Percentiles rank a stretch among this genome's conserved stretches.
Conservation (phyloP, 805 yeast species). For the Candida glaebosa region DNA sequence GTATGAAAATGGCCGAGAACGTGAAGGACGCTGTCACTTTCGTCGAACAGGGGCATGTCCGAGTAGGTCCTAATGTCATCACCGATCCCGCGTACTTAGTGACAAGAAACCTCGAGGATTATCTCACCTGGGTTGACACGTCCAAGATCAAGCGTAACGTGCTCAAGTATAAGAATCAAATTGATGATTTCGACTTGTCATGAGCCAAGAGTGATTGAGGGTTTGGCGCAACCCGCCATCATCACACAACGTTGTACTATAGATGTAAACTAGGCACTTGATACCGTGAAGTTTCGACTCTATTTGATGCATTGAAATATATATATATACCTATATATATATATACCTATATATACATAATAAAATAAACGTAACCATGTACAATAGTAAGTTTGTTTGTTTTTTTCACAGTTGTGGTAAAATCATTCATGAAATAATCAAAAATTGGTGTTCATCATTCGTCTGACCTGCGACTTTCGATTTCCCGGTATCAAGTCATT, state of each 20-base stretch:
- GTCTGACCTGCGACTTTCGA: constrained; percentile 37
- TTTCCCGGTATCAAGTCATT: constrained; percentile 39
- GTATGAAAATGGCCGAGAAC: constrained; percentile 90
- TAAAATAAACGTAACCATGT: neutral
- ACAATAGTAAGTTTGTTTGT: neutral
- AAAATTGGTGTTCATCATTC: constrained; percentile 39
- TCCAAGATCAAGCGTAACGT: constrained; percentile 90
- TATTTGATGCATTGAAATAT: too few relatives aligned
- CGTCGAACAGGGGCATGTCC: constrained; percentile 94
- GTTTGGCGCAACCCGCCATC: too few relatives aligned
- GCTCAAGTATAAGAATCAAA: constrained; percentile 76
- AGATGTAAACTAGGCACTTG: constrained; percentile 2
- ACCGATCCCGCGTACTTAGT: constrained; percentile 95
- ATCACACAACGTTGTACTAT: constrained; percentile 2
- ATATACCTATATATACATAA: too few relatives aligned
- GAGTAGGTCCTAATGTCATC: constrained; percentile 94
- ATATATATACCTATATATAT: neutral
- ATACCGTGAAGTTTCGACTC: too few relatives aligned
- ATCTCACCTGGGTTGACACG: constrained; percentile 95
- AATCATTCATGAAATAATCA: too few relatives aligned
- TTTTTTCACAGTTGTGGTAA: too few relatives aligned
- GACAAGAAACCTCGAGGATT: constrained; percentile 92
- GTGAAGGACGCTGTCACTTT: constrained; percentile 85
- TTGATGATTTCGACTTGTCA: constrained; percentile 59
- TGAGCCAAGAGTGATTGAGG: too few relatives aligned